Evolutionary conservation across 139 green algal genomes (phyloP).

Genomic region (Picochlorum sp.): DNA sequence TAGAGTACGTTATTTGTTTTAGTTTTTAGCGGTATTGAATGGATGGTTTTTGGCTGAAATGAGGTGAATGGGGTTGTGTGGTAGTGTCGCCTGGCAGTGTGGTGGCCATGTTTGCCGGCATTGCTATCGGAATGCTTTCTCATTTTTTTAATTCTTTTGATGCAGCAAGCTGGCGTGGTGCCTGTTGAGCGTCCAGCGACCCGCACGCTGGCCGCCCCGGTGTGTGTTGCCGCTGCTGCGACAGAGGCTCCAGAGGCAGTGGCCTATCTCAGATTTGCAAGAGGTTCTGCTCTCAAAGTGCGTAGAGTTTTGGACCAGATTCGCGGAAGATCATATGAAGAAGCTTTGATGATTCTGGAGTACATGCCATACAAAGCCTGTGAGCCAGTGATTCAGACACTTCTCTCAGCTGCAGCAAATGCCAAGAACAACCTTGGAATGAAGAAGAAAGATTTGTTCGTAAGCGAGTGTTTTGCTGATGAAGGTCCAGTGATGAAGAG

Average conservation of each 20-base stretch:
- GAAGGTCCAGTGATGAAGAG: slow-evolving; percentile 74
- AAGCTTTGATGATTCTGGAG: slow-evolving; percentile 87
- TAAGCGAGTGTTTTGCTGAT: slow-evolving; percentile 75
- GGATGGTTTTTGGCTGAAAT: neutral
- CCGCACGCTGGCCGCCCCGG: slow-evolving; percentile 9
- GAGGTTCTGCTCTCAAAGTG: slow-evolving; percentile 65
- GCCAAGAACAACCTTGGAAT: slow-evolving; percentile 91
- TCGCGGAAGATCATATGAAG: slow-evolving; percentile 82
- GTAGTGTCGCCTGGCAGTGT: no score
- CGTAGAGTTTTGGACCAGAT: slow-evolving; percentile 86
- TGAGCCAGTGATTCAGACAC: slow-evolving; percentile 60
- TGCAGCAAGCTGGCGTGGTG: slow-evolving; percentile 9
- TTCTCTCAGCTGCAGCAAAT: slow-evolving; percentile 83
- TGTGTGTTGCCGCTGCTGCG: slow-evolving; percentile 9
- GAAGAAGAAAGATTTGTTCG: slow-evolving; percentile 74
- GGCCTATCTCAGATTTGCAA: slow-evolving; percentile 48
- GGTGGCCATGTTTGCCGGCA: neutral
- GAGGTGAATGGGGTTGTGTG: no score
- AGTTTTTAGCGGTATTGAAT: neutral
- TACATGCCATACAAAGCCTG: slow-evolving; percentile 87
- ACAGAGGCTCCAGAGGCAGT: slow-evolving; percentile 30
- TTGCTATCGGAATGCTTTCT: neutral
- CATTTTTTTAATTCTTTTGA: neutral
- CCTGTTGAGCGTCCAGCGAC: neutral
- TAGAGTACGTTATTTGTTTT: slow-evolving; percentile 4